Base-by-base conservation (phyloP, 2,329 filamentous ascomycete genomes). In the Stemphylium beticola region DNA sequence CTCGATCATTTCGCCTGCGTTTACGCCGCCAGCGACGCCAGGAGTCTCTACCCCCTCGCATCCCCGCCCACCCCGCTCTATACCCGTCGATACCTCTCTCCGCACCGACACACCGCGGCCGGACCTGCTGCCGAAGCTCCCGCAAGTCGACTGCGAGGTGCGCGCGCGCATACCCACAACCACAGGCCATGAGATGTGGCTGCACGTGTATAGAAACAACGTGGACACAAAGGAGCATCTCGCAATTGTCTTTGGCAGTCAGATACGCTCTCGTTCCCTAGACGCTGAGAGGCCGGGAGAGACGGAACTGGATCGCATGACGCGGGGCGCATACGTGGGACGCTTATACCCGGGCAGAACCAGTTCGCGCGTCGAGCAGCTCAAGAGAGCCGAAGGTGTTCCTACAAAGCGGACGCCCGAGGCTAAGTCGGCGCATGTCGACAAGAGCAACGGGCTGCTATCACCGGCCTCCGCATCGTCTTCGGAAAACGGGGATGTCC, bases 161-260 rank as follows among this genome's bases (percentile, higher is more conserved):
- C 89, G 95, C 63, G 95, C 95, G 15, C 88, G 95, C 49, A 99
- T 99, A 66, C 95, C 95, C 0, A 98, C 93, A 0, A 93, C 92
- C 2, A 87, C 85, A 0, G 93, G 93, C 3, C 90, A 92, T 10
- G 93, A 99, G 76, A 98, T 99, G 92, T 99, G 96, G 76, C 78
- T 99, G 46, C 93, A 99, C 72, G 81, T 98, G 0, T 99, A 99
- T 78, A 88, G 88, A 60, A 99, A 99, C 77, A 90, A 90, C 66
- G 86, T 91, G 6, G 95, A 99, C 75, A 91, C 88, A 62, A 99
- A 99, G 77, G 95, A 99, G 72, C 95, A 99, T 74, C 79, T 99
- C 46, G 95, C 95, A 15, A 98, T 99, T 70, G 95, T 99, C 0
- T 99, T 99, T 75, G 95, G 95, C 2, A 87, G 88, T 55, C 82